Base-by-base conservation (phyloP, 1,139 yeast species). In the Sugiyamaella grinbergsii region DNA sequence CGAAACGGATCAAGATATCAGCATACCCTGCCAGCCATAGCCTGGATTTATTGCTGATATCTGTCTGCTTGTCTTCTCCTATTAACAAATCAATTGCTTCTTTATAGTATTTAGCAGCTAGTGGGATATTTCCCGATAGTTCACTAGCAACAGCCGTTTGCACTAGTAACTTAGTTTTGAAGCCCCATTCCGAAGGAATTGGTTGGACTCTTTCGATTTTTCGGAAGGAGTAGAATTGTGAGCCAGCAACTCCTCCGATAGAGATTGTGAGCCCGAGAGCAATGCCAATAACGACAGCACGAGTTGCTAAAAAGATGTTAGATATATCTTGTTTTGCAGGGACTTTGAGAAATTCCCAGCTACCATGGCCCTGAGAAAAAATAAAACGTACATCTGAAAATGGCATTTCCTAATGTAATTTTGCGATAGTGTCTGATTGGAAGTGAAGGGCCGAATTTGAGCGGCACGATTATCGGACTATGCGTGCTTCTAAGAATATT, bases 1-100 rank as follows among this genome's bases (percentile, higher is more conserved):
- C 75, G 33, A 70, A 54, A 43, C 73, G 62, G 19, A 68, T 62
- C 22, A 71, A 62, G 15, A 71, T 44, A 54, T 73, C 76, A 1
- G 72, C 59, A 52, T 73, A 73, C 0, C 70, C 71, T 0, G 63
- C 56, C 19, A 71, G 60, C 76, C 76, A 73, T 32, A 58, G 62
- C 15, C 56, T 58, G 33, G 67, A 62, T 49, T 70, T 71, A 1
- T 48, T 50, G 10, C 43, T 38, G 24, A 56, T 45, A 24, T 61
- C 58, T 11, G 55, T 45, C 20, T 44, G 38, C 33, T 52, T 41
- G 1, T 50, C 55, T 13, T 36, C 40, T 6, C 50, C 38, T 19
- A 23, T 55, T 62, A 63, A 61, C 38, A 52, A 50, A 20, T 58
- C 61, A 51, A 62, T 61, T 19, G 60, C 70, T 23, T 51, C 57